Evolutionary conservation across 345 rosid genomes (phyloP).

Genomic region (Hevea brasiliensis): DNA sequence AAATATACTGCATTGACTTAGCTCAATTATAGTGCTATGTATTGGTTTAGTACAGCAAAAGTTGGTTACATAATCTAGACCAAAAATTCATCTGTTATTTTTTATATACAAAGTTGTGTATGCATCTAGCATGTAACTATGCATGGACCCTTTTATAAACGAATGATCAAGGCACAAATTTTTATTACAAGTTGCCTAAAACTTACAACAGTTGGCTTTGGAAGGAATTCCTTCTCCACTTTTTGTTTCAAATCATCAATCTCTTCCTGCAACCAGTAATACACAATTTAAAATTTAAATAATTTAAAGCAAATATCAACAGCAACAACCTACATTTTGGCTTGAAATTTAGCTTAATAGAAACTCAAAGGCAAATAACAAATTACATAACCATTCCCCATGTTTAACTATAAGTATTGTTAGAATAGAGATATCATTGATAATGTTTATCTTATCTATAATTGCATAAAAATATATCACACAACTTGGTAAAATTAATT

Average conservation of each 20-base stretch:
- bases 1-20: too few relatives aligned
- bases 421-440: too few relatives aligned
- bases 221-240: constrained; percentile 18
- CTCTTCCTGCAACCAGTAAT: constrained; percentile 24
- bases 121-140: background rate
- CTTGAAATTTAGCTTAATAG: too few relatives aligned
- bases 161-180: background rate
- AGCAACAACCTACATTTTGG: too few relatives aligned
- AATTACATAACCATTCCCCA: background rate
- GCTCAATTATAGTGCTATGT: too few relatives aligned
- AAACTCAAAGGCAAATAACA: background rate
- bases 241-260: constrained; percentile 24
- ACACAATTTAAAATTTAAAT: background rate
- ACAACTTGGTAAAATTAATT: too few relatives aligned
- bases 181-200: background rate
- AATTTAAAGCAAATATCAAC: background rate
- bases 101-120: background rate
- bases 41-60: background rate
- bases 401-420: too few relatives aligned
- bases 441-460: too few relatives aligned
- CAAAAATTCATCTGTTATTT: too few relatives aligned
- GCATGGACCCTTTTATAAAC: background rate
- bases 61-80: background rate
- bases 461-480: too few relatives aligned
- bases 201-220: constrained; percentile 25